Percentiles rank a stretch among this genome's conserved stretches.
phyloP scores from a whole-genome alignment of 768 basidiomycete species.

The Podaxis mareebaensis region DNA sequence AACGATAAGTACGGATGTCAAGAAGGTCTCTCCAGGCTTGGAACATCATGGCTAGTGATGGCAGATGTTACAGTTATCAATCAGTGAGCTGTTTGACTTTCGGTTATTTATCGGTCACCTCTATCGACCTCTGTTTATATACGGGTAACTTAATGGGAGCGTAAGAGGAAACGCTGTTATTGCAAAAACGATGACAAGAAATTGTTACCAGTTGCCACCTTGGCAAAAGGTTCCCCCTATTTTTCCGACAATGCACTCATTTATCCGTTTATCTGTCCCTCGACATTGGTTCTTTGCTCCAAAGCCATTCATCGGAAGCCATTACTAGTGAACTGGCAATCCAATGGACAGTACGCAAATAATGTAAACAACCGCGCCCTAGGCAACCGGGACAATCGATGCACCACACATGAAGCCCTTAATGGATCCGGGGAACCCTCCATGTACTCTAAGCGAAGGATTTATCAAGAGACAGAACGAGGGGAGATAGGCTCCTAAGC shows the following conservation, averaged over 20 bases:
- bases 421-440: not conserved
- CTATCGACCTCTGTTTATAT: not conserved
- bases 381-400: not conserved
- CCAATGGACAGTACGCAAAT: no score
- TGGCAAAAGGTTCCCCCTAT: not conserved
- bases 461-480: not conserved
- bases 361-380: no score
- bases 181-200: not conserved
- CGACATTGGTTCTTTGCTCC: not conserved
- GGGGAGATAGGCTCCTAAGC: not conserved
- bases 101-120: not conserved
- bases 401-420: not conserved
- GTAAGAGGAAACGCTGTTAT: not conserved
- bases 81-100: not conserved
- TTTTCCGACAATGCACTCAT: not conserved
- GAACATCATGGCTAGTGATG: not conserved
- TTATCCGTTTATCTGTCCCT: not conserved
- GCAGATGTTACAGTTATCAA: not conserved
- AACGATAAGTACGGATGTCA: no score
- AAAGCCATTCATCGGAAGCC: not conserved
- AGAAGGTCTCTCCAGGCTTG: no score
- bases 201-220: not conserved
- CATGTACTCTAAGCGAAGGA: not conserved
- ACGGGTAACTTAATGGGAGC: not conserved
- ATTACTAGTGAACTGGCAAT: not conserved